These are phyloP conservation scores for Phylloporus sp. DNA, from an alignment of 768 basidiomycete genomes.

Conservation along the genomic window DNA sequence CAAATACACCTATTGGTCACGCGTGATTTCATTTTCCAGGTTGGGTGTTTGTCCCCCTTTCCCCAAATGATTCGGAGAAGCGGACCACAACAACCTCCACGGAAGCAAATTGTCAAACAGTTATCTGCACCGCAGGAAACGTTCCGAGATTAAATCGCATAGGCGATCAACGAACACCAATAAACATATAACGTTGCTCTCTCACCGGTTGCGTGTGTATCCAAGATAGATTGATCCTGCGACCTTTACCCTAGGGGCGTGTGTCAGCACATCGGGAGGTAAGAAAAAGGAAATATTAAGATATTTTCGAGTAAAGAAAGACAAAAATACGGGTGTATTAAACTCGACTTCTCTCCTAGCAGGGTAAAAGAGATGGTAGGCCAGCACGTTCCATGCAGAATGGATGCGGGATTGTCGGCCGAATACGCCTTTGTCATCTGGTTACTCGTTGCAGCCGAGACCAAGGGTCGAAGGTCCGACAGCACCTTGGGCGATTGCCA, in stretches of 20 bases:
- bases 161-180: slow-evolving; percentile 23
- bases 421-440: slow-evolving; percentile 5
- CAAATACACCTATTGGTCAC: slow-evolving; percentile 6
- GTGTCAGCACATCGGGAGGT: slow-evolving; percentile 13
- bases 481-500: slow-evolving; percentile 17
- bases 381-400: slow-evolving; percentile 20
- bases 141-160: slow-evolving; percentile 20
- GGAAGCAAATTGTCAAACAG: slow-evolving; percentile 9
- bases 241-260: slow-evolving; percentile 23
- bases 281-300: neutral
- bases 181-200: slow-evolving; percentile 9
- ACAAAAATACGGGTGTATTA: slow-evolving; percentile 15
- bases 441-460: slow-evolving; percentile 8
- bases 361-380: slow-evolving; percentile 19
- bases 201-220: slow-evolving; percentile 16
- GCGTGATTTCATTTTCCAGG: slow-evolving; percentile 10
- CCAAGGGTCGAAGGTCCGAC: slow-evolving; percentile 16
- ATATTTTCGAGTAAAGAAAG: neutral
- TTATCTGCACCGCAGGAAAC: slow-evolving; percentile 8
- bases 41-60: neutral
- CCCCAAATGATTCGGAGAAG: slow-evolving; percentile 5
- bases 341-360: slow-evolving; percentile 11
- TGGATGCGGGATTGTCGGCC: slow-evolving; percentile 7
- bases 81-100: slow-evolving; percentile 3
- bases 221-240: slow-evolving; percentile 30